Evolutionary conservation across 768 basidiomycete genomes (phyloP).

Genomic region (Leccinellum rugosiceps): DNA sequence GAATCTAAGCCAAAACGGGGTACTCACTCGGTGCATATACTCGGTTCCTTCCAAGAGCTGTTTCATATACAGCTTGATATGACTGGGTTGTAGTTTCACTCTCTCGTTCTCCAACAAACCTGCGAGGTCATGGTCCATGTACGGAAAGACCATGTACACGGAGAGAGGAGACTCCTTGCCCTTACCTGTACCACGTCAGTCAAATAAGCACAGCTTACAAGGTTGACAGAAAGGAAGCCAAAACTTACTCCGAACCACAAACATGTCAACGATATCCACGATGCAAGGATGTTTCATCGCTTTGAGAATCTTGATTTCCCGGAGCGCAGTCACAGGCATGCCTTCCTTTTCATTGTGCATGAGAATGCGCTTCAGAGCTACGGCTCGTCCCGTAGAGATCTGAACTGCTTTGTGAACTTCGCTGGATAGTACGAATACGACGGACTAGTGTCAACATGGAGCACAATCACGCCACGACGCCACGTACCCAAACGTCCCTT

Average conservation of each 20-base stretch:
- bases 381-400: conserved; percentile 51
- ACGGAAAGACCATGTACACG: conserved; percentile 98
- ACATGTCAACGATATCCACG: conserved; percentile 89
- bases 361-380: conserved; percentile 91
- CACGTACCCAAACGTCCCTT: conserved; percentile 93
- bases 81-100: conserved; percentile 75
- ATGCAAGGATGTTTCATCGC: conserved; percentile 82
- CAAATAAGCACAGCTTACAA: not conserved
- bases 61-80: conserved; percentile 95
- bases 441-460: conserved; percentile 7
- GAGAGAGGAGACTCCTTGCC: conserved; percentile 69
- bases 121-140: conserved; percentile 99
- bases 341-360: conserved; percentile 98
- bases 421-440: conserved; percentile 36
- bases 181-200: conserved; percentile 26
- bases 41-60: conserved; percentile 95
- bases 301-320: conserved; percentile 97
- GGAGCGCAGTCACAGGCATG: conserved; percentile 93
- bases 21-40: conserved; percentile 87
- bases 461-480: not conserved
- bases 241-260: conserved; percentile 72
- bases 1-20: not conserved
- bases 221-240: not conserved
- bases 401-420: conserved; percentile 90
- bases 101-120: conserved; percentile 90